Percentiles rank a stretch among this genome's conserved stretches.
phyloP scores from a whole-genome alignment of 2,329 filamentous ascomycete genomes.

The Dactylellina drechsleri region DNA sequence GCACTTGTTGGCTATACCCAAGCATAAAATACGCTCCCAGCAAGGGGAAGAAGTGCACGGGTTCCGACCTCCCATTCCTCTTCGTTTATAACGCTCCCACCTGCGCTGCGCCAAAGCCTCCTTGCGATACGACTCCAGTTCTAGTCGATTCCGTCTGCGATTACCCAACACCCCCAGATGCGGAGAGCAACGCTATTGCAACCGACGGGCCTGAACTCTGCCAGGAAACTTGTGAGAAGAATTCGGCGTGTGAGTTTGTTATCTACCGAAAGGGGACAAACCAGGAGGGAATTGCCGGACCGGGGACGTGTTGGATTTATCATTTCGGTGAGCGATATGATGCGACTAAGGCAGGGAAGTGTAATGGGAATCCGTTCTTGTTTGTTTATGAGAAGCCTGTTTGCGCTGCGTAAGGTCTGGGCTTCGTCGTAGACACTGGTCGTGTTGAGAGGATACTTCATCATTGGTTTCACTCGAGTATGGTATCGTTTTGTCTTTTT shows the following conservation, averaged over 20 bases:
- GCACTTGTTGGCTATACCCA: constrained; percentile 13
- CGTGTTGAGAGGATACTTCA: too few species aligned
- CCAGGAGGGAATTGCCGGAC: constrained; percentile 1
- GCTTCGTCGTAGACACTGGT: too few species aligned
- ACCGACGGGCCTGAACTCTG: constrained; percentile 1
- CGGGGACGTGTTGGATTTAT: constrained; percentile 16
- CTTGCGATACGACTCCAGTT: too few species aligned
- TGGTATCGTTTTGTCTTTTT: too few species aligned
- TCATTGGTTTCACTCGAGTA: too few species aligned
- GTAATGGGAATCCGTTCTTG: not conserved
- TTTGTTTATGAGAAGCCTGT: constrained; percentile 5
- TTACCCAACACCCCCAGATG: not conserved
- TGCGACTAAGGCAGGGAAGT: constrained; percentile 4
- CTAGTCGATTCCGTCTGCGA: constrained; percentile 11
- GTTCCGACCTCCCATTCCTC: not conserved
- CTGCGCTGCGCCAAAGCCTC: not conserved
- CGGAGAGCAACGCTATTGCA: not conserved
- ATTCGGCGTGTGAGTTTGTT: not conserved
- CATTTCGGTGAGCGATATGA: not conserved
- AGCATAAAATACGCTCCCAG: not conserved
- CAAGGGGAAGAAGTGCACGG: constrained; percentile 7
- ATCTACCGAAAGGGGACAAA: constrained; percentile 4
- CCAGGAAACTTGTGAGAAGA: not conserved
- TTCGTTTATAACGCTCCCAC: constrained; percentile 1
- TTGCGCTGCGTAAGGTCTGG: not conserved